Conservation (phyloP, 2,329 filamentous ascomycete genomes). For the Aspergillus felis region DNA sequence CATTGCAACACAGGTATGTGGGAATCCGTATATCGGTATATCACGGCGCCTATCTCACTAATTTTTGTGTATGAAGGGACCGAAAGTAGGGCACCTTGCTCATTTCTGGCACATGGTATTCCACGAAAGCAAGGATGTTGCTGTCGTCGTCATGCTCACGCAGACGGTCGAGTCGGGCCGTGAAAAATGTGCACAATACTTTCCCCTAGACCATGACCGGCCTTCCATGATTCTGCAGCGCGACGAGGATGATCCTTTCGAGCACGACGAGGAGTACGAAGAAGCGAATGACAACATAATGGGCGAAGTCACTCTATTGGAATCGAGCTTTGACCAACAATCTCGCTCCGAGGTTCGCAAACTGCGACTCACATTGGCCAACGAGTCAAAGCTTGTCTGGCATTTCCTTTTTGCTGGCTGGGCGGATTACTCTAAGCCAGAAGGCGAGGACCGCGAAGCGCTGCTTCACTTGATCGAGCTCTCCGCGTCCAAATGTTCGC, state of each 20-base stretch:
- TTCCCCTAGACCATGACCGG: slow-evolving; percentile 58
- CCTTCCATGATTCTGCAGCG: slow-evolving; percentile 43
- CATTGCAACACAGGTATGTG: slow-evolving; percentile 75
- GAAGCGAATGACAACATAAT: slow-evolving; percentile 62
- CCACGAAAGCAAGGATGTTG: slow-evolving; percentile 69
- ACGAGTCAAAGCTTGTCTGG: slow-evolving; percentile 64
- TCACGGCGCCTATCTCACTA: not conserved
- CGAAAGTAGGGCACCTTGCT: slow-evolving; percentile 68
- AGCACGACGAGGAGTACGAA: slow-evolving; percentile 59
- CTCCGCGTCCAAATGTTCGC: slow-evolving; percentile 42
- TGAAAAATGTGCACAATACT: slow-evolving; percentile 89
- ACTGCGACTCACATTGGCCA: slow-evolving; percentile 51
- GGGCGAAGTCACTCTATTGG: slow-evolving; percentile 62
- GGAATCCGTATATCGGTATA: not conserved
- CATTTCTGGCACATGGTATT: slow-evolving; percentile 97
- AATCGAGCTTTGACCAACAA: slow-evolving; percentile 51
- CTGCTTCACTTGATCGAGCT: slow-evolving; percentile 49
- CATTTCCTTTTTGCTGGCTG: slow-evolving; percentile 83
- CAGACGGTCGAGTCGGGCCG: slow-evolving; percentile 73
- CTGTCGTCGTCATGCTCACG: slow-evolving; percentile 91
- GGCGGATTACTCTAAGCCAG: slow-evolving; percentile 85
- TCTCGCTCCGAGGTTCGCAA: slow-evolving; percentile 69
- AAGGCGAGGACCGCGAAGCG: slow-evolving; percentile 49
- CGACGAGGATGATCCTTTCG: slow-evolving; percentile 34
- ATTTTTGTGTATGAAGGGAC: slow-evolving; percentile 52